Conservation (phyloP, 164 flowering plant genomes). For the Stephania japonica region DNA sequence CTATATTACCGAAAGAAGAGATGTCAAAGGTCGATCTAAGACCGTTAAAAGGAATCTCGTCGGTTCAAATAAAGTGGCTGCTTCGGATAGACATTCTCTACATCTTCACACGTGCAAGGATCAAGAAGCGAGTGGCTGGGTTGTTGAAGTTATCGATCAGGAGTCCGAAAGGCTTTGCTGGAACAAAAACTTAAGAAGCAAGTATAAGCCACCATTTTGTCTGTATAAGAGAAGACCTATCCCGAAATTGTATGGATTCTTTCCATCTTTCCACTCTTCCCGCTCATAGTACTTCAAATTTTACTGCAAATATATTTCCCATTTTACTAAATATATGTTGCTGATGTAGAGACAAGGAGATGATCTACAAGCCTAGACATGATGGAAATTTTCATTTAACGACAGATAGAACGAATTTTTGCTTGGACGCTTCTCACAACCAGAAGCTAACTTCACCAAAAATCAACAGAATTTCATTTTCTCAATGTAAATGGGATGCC, state of each 20-base stretch:
- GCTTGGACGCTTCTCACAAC: slow-evolving; percentile 61
- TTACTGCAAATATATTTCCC: neutral
- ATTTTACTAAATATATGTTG: neutral
- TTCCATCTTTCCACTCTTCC: slow-evolving; percentile 11
- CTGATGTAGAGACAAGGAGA: slow-evolving; percentile 40
- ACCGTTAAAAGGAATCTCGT: slow-evolving; percentile 7
- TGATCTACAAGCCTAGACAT: slow-evolving; percentile 22
- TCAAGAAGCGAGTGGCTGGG: slow-evolving; percentile 47
- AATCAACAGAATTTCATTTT: slow-evolving; percentile 32
- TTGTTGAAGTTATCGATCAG: slow-evolving; percentile 27
- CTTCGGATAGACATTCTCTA: slow-evolving; percentile 19
- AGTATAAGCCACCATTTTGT: slow-evolving; percentile 41
- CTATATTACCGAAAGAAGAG: slow-evolving; percentile 24
- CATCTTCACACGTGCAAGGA: slow-evolving; percentile 53
- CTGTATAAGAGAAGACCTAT: slow-evolving; percentile 36
- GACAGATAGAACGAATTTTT: slow-evolving; percentile 22
- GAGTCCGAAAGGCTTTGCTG: slow-evolving; percentile 60
- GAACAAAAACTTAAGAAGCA: slow-evolving; percentile 30
- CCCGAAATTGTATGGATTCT: slow-evolving; percentile 30
- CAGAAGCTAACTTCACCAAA: slow-evolving; percentile 42
- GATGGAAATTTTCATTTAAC: slow-evolving; percentile 41
- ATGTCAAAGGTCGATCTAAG: neutral
- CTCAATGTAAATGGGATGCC: slow-evolving; percentile 49
- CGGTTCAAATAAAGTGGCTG: slow-evolving; percentile 9
- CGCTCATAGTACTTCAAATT: neutral